Conservation (phyloP, 306 rosid genomes). For the Glycine latifolia region DNA sequence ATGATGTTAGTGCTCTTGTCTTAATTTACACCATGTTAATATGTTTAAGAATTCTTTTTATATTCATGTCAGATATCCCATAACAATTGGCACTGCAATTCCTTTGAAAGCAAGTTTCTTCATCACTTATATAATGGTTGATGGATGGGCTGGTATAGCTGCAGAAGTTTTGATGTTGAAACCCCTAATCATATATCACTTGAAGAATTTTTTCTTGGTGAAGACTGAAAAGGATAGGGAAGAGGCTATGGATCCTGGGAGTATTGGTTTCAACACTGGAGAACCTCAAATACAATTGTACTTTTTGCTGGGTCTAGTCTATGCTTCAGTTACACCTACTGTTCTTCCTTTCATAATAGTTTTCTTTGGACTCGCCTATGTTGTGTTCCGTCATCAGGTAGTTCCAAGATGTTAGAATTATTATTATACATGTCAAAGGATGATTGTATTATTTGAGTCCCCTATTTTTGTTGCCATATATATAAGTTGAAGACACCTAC, state of each 20-base stretch:
- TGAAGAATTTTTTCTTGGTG: constrained; percentile 94
- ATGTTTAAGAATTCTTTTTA: constrained; percentile 16
- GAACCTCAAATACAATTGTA: constrained; percentile 96
- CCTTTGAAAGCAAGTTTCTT: constrained; percentile 99
- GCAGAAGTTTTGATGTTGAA: constrained; percentile 95
- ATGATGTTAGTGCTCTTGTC: background rate
- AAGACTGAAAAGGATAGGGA: constrained; percentile 97
- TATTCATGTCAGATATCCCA: constrained; percentile 74
- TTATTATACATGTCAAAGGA: background rate
- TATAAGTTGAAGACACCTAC: constrained; percentile 34
- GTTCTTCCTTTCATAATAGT: constrained; percentile 90
- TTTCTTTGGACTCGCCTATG: constrained; percentile 89
- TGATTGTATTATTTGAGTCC: no score
- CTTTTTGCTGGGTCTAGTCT: constrained; percentile 87
- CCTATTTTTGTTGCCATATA: constrained; percentile 22
- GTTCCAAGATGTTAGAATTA: constrained; percentile 21
- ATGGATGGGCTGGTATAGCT: constrained; percentile 99
- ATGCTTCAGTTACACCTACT: constrained; percentile 82
- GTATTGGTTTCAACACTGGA: constrained; percentile 95
- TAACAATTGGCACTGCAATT: constrained; percentile 82
- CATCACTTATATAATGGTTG: constrained; percentile 97
- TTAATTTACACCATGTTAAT: constrained; percentile 4
- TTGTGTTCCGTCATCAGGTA: constrained; percentile 99
- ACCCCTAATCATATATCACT: constrained; percentile 84
- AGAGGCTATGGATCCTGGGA: constrained; percentile 98